These are phyloP conservation scores for Phoma sp. DNA, from an alignment of 2,329 filamentous ascomycete genomes.

Conservation along the genomic window DNA sequence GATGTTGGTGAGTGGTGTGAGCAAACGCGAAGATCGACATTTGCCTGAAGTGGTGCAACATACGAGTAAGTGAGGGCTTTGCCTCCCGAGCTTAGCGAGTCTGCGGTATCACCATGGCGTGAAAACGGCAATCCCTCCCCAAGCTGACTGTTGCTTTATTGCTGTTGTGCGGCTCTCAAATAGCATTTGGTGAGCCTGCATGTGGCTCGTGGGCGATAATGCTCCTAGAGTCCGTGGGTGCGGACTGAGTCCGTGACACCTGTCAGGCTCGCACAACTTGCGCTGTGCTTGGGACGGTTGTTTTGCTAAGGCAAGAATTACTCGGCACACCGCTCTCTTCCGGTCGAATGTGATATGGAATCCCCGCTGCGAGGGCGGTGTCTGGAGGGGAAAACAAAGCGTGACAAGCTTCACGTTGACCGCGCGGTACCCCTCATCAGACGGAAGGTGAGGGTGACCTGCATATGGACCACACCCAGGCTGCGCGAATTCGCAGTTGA, in stretches of 20 bases:
- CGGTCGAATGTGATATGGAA: background rate
- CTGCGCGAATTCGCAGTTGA: slow-evolving; percentile 15
- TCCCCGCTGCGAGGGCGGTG: slow-evolving; percentile 5
- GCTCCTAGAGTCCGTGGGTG: background rate
- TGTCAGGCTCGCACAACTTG: slow-evolving; percentile 11
- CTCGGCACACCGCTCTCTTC: slow-evolving; percentile 12
- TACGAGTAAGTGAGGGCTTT: slow-evolving; percentile 4
- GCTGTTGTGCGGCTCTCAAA: background rate
- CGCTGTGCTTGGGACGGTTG: slow-evolving; percentile 2
- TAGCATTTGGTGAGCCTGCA: slow-evolving; percentile 7
- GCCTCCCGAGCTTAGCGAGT: slow-evolving; percentile 13
- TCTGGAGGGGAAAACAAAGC: slow-evolving; percentile 9
- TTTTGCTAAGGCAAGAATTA: slow-evolving; percentile 13
- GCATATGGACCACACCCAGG: slow-evolving; percentile 18
- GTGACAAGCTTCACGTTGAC: slow-evolving; percentile 9
- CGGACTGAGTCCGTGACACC: slow-evolving; percentile 4
- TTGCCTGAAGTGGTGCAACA: slow-evolving; percentile 9
- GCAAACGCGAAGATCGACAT: slow-evolving; percentile 5
- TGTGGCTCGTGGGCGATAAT: slow-evolving; percentile 6
- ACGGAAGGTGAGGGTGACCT: slow-evolving; percentile 12
- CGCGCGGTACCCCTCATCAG: slow-evolving; percentile 11
- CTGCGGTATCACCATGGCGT: slow-evolving; percentile 1
- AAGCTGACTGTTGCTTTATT: slow-evolving; percentile 2
- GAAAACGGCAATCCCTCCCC: slow-evolving; percentile 4
- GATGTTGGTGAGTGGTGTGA: slow-evolving; percentile 3